Base-by-base conservation (phyloP, 495 filamentous ascomycete species). In the Hyaloscypha hepaticicola region DNA sequence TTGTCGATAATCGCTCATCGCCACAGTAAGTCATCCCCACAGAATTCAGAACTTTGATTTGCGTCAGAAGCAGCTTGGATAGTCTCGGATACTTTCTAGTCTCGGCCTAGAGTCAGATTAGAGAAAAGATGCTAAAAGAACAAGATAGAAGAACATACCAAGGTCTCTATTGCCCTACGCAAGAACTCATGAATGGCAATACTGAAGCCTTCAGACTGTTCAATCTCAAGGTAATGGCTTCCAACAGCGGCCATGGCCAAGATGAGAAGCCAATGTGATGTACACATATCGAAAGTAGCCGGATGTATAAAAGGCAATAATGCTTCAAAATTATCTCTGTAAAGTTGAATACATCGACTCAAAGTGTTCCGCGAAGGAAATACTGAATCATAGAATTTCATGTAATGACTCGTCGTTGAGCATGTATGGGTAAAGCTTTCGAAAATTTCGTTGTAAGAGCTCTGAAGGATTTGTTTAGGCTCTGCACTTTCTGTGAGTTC, bases 161-260 rank as follows among this genome's bases (percentile, higher is more conserved):
- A 75, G 60, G 31, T 59, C 27, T 66, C 61, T 27, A 80, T 73
- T 25, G 74, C 77, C 29, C 78, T 72, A 25, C 78, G 77, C 51
- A 79, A 70, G 58, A 83, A 74, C 61, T 83, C 80, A 61, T 81
- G 74, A 31, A 81, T 73, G 49, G 77, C 74, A 27, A 67, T 52
- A 34, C 71, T 65, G 52, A 69, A 75, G 11, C 73, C 66, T 22
- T 75, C 69, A 58, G 68, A 58, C 22, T 75, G 70, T n/a, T 70
- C 45, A 7, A 68, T 56, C 6, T 68, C 66, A 52, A 70, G 69
- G 64, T 70, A 74, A 60, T 81, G 78, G 57, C 74, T 77, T 1
- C 81, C 82, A 57, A 83, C 76, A 51, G 80, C 73, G 11, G 79
- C 69, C 52, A 83, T 61, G 24, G 80, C 77, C 50, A 83, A 63